A percentile compares a stretch with the other conserved stretches of the same genome.
Evolutionary conservation across 1,139 yeast genomes (phyloP).

Genomic region (Zygoascus sp.): DNA sequence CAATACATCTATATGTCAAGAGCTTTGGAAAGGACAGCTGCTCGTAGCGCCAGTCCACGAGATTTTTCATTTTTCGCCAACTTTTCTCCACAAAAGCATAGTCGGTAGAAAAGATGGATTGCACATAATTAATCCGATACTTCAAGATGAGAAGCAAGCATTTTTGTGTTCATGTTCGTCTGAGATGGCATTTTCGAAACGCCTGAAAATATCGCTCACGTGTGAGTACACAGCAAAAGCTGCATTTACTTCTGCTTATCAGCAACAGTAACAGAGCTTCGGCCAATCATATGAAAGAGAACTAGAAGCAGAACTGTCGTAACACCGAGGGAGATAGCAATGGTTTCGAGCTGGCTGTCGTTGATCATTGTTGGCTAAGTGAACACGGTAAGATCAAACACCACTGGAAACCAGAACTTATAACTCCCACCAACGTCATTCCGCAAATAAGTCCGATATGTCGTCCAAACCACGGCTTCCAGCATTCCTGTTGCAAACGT

Average conservation of each 20-base stretch:
- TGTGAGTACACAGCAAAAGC: background rate
- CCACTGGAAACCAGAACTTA: background rate
- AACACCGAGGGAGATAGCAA: conserved; percentile 74
- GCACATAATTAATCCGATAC: no score
- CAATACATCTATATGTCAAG: no score
- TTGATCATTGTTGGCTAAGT: conserved; percentile 59
- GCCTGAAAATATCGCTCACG: no score
- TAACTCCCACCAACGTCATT: background rate
- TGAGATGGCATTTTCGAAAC: no score
- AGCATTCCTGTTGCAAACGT: background rate
- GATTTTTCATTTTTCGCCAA: no score
- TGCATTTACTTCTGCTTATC: background rate
- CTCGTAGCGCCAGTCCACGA: no score
- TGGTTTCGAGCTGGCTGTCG: conserved; percentile 69
- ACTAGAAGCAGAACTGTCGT: conserved; percentile 66
- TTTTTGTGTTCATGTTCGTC: no score
- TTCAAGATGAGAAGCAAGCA: no score
- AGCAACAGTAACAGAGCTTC: conserved; percentile 9
- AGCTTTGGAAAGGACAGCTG: no score
- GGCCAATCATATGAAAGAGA: conserved; percentile 53
- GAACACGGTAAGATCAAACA: conserved; percentile 3
- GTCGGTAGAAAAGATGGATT: no score
- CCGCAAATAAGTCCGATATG: background rate
- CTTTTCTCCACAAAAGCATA: no score
- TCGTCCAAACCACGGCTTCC: background rate